These are phyloP conservation scores for Pseudoscleropodium purum DNA, from an alignment of 225 moss, liverwort and hornwort genomes.

Conservation along the genomic window DNA sequence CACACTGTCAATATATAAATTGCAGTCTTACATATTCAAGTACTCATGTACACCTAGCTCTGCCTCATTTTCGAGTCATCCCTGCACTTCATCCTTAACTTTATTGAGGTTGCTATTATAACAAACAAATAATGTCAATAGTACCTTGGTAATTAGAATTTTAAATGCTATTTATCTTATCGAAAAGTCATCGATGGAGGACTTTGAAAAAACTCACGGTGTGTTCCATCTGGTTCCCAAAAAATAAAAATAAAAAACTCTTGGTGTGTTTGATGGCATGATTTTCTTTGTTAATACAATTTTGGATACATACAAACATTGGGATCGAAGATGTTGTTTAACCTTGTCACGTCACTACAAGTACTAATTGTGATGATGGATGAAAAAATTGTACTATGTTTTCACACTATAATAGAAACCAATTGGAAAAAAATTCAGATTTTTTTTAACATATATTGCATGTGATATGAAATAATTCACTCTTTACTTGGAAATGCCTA, in stretches of 20 bases:
- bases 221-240: too few relatives aligned
- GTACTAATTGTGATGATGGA: too few relatives aligned
- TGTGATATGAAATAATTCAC: too few relatives aligned
- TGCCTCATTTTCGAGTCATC: neutral
- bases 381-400: too few relatives aligned
- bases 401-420: too few relatives aligned
- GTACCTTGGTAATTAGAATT: neutral
- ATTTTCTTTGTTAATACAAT: neutral
- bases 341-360: too few relatives aligned
- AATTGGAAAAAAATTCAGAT: too few relatives aligned
- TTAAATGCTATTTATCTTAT: too few relatives aligned
- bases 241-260: too few relatives aligned
- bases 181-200: accelerated
- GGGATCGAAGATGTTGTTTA: neutral
- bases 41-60: neutral
- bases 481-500: too few relatives aligned
- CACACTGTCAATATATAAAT: neutral
- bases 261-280: too few relatives aligned
- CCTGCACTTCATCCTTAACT: neutral
- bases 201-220: neutral
- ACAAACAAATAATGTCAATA: neutral
- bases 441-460: too few relatives aligned
- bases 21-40: neutral
- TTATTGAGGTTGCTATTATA: neutral
- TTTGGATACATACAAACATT: accelerated